Conservation (phyloP, 75 land plant species). For the Ceratopteris richardii region DNA sequence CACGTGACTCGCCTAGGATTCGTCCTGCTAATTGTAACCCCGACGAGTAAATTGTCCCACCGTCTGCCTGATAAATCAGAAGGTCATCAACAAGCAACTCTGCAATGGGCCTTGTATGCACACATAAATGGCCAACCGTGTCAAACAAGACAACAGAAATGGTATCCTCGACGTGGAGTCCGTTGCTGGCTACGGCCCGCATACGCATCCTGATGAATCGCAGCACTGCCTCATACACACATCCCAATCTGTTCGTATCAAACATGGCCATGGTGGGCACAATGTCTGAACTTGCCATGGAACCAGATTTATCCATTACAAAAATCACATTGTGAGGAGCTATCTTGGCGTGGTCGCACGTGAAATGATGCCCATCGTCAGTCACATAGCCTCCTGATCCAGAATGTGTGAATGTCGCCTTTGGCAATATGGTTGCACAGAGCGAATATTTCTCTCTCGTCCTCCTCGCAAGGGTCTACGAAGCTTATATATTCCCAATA, state of each 20-base stretch:
- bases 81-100: slow-evolving; percentile 14
- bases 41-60: slow-evolving; percentile 18
- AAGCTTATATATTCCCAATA: slow-evolving; percentile 27
- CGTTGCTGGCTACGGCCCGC: neutral
- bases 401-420: neutral
- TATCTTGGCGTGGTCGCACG: slow-evolving; percentile 23
- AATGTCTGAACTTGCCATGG: slow-evolving; percentile 17
- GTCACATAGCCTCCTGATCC: slow-evolving; percentile 15
- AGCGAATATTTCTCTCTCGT: slow-evolving; percentile 14
- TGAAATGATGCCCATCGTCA: slow-evolving; percentile 29
- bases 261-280: slow-evolving; percentile 19
- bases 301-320: slow-evolving; percentile 30
- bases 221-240: slow-evolving; percentile 27
- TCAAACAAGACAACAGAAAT: slow-evolving; percentile 24
- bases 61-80: neutral
- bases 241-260: slow-evolving; percentile 5
- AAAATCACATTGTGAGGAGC: slow-evolving; percentile 31
- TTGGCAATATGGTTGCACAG: slow-evolving; percentile 16
- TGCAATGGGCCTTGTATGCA: slow-evolving; percentile 3
- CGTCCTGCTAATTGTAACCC: slow-evolving; percentile 5
- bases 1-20: slow-evolving; percentile 4
- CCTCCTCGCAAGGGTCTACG: slow-evolving; percentile 19
- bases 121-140: neutral
- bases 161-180: neutral
- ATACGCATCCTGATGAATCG: slow-evolving; percentile 11